Percentiles rank a stretch among this genome's conserved stretches.
Evolutionary conservation across 1,139 yeast species (phyloP).

Genomic region (Pichia sp.): DNA sequence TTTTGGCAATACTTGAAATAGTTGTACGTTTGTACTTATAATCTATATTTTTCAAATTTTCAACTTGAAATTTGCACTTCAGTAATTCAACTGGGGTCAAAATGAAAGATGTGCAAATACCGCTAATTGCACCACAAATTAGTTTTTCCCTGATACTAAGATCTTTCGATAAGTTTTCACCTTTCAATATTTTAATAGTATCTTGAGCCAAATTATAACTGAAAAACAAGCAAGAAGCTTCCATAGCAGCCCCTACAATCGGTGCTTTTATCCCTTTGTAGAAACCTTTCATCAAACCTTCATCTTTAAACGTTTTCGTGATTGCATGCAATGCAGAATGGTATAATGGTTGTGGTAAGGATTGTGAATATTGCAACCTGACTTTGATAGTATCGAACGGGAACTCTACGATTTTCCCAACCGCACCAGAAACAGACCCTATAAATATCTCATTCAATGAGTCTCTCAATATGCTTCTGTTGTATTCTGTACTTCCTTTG

Average conservation of each 20-base stretch:
- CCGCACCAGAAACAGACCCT: slow-evolving; percentile 65
- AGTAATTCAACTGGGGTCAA: slow-evolving; percentile 85
- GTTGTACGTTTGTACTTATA: slow-evolving; percentile 11
- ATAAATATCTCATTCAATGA: slow-evolving; percentile 24
- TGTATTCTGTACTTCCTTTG: not conserved
- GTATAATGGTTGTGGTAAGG: slow-evolving; percentile 38
- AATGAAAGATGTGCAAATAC: slow-evolving; percentile 74
- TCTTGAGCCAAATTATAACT: slow-evolving; percentile 47
- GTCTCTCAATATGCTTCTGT: slow-evolving; percentile 17
- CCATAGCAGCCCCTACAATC: slow-evolving; percentile 78
- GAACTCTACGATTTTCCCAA: slow-evolving; percentile 79
- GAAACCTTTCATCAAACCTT: slow-evolving; percentile 56
- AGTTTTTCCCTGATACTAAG: slow-evolving; percentile 27
- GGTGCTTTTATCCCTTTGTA: slow-evolving; percentile 75
- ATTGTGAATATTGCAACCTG: slow-evolving; percentile 65
- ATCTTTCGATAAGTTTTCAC: slow-evolving; percentile 14
- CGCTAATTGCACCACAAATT: slow-evolving; percentile 72
- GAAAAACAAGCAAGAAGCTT: slow-evolving; percentile 67
- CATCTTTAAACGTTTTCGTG: slow-evolving; percentile 47
- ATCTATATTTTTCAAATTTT: slow-evolving; percentile 34
- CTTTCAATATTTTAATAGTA: slow-evolving; percentile 21
- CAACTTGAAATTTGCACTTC: slow-evolving; percentile 84
- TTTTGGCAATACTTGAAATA: slow-evolving; percentile 32
- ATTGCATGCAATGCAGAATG: slow-evolving; percentile 57
- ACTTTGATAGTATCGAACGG: slow-evolving; percentile 94